A percentile compares a stretch with the other conserved stretches of the same genome.
Evolutionary conservation across 1,284 basidiomycete genomes (phyloP).

Genomic region (Vanrija pseudolonga): DNA sequence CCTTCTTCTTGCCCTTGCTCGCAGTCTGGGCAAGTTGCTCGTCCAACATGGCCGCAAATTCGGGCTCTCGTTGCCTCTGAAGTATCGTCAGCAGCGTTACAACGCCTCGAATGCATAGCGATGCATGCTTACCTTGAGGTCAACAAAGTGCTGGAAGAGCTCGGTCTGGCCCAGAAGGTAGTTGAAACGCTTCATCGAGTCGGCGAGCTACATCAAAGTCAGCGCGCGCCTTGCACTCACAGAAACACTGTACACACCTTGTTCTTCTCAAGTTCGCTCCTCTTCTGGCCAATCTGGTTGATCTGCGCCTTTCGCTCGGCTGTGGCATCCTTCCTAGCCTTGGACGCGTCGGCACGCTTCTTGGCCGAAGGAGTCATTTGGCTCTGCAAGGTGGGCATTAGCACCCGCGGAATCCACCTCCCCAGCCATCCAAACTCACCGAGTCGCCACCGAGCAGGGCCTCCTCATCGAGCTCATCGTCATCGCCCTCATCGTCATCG

Average conservation of each 20-base stretch:
- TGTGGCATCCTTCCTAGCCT: slow-evolving; percentile 37
- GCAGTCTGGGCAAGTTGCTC: slow-evolving; percentile 59
- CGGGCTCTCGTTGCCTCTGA: slow-evolving; percentile 83
- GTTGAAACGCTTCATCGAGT: slow-evolving; percentile 90
- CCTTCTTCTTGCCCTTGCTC: slow-evolving; percentile 69
- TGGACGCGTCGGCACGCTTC: slow-evolving; percentile 27
- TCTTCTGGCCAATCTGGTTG: slow-evolving; percentile 40
- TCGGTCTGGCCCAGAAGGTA: slow-evolving; percentile 94
- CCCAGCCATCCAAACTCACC: slow-evolving; percentile 2
- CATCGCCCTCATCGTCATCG: slow-evolving; percentile 31
- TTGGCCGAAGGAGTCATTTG: slow-evolving; percentile 33
- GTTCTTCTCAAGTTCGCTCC: slow-evolving; percentile 44
- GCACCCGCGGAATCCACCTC: background rate
- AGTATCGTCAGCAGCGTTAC: slow-evolving; percentile 4
- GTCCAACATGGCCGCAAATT: slow-evolving; percentile 86
- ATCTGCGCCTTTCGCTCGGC: slow-evolving; percentile 42
- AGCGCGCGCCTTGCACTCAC: background rate
- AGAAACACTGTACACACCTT: slow-evolving; percentile 31
- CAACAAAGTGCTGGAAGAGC: slow-evolving; percentile 91
- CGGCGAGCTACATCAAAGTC: slow-evolving; percentile 63
- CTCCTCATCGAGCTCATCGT: slow-evolving; percentile 31
- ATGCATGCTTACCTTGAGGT: slow-evolving; percentile 67
- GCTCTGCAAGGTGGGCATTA: background rate
- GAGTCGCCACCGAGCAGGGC: slow-evolving; percentile 10
- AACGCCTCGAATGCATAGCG: too few species aligned